A percentile compares a stretch with the other conserved stretches of the same genome.
phyloP scores from a whole-genome alignment of 2,329 filamentous ascomycete species.

The Pseudogymnoascus sp. region DNA sequence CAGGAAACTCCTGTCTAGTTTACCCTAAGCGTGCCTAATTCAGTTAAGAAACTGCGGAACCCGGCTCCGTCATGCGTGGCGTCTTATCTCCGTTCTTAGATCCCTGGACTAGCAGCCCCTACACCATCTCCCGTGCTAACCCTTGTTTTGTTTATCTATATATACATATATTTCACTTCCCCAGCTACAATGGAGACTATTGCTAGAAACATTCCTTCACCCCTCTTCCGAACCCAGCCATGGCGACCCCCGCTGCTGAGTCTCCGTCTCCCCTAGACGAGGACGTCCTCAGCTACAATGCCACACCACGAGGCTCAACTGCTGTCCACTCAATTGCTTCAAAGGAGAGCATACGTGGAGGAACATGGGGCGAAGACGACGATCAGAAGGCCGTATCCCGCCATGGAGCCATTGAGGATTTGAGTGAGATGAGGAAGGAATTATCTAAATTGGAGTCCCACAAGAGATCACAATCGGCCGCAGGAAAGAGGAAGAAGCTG shows the following conservation, averaged over 20 bases:
- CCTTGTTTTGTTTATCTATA: slow-evolving; percentile 11
- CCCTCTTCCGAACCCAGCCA: not conserved
- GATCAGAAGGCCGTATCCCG: slow-evolving; percentile 4
- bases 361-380: slow-evolving; percentile 4
- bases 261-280: slow-evolving; percentile 3
- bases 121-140: slow-evolving; percentile 20
- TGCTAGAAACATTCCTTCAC: not conserved
- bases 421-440: not conserved
- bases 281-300: not conserved
- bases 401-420: not conserved
- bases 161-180: slow-evolving; percentile 1
- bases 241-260: slow-evolving; percentile 1
- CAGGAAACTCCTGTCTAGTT: not conserved
- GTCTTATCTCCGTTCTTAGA: slow-evolving; percentile 5
- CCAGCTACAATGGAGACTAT: not conserved
- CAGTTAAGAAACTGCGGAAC: not conserved
- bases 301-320: not conserved
- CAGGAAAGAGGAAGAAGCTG: not conserved
- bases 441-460: not conserved
- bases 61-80: slow-evolving; percentile 1
- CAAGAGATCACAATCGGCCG: not conserved
- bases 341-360: not conserved
- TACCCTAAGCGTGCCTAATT: slow-evolving; percentile 3
- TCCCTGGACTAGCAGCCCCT: slow-evolving; percentile 13
- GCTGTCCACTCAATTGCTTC: slow-evolving; percentile 1